These are phyloP conservation scores for Mycena haematopus DNA, from an alignment of 768 basidiomycete species.

Conservation along the genomic window DNA sequence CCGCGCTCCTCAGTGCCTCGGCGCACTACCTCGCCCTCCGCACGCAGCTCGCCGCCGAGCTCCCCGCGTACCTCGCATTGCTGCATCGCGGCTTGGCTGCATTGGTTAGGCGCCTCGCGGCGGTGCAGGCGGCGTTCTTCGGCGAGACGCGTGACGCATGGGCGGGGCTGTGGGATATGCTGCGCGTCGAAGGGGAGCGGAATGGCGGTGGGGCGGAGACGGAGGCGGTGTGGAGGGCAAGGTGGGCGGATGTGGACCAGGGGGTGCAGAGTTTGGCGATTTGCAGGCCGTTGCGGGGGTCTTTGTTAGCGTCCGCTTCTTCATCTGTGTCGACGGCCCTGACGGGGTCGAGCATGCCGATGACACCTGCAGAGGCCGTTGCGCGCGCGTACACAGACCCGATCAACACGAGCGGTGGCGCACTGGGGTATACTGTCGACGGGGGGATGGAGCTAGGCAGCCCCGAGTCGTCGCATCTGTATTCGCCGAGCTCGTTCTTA, in stretches of 20 bases:
- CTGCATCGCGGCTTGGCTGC: conserved; percentile 65
- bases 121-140: conserved; percentile 68
- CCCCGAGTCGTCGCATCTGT: neutral
- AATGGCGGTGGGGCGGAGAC: conserved; percentile 75
- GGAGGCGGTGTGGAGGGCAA: conserved; percentile 67
- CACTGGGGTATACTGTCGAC: neutral
- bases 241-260: conserved; percentile 73
- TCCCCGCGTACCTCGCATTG: conserved; percentile 66
- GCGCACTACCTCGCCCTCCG: conserved; percentile 80
- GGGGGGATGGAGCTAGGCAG: neutral
- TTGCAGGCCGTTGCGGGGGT: conserved; percentile 32
- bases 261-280: conserved; percentile 46
- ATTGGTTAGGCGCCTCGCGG: conserved; percentile 57
- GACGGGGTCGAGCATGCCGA: neutral
- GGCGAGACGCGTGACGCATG: conserved; percentile 65
- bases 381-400: conserved; percentile 12
- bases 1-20: conserved; percentile 73
- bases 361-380: conserved; percentile 22
- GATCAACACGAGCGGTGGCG: conserved; percentile 10
- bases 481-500: neutral
- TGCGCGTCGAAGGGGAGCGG: conserved; percentile 73
- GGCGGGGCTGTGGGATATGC: conserved; percentile 85
- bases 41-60: conserved; percentile 71
- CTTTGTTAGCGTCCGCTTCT: too few species aligned
- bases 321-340: too few species aligned